Evolutionary conservation across 192 early-diverging fungal species (phyloP), one percentile per base, ranked within the genome.

Genomic region (Coemansia sp.): DNA sequence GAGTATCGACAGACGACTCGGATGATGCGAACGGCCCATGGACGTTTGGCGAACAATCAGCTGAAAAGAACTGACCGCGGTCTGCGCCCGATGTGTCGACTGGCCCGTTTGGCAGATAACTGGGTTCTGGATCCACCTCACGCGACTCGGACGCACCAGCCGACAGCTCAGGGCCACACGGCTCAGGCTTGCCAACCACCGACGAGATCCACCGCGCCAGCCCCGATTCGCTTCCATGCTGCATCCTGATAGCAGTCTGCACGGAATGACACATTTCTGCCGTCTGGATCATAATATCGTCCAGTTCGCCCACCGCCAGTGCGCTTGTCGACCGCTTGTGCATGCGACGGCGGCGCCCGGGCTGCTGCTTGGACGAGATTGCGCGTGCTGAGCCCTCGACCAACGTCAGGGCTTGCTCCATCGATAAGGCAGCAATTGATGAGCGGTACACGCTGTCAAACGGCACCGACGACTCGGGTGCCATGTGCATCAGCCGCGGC

Each of bases 251-350:
- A 0, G 78, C 78, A 1, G 63, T 63, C 60, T 81, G 78, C 4
- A 81, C 58, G n/a, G 78, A 75, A 47, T 81, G 73, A 29, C 78
- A 81, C 59, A 67, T 62, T 53, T 81, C 78, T 4, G 65, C 78
- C 2, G 78, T 75, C 43, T 63, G 72, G 17, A 75, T 70, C 78
- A 81, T 81, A 14, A 81, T 72, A 11, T 81, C 72, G 59, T 81
- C 78, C 17, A 81, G 59, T 60, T 81, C 78, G 56, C n/a, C 55
- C 1, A 32, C 62, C 7, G 69, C 66, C 43, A 81, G 45, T 10
- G 69, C 78, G 51, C 78, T 75, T 0, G 65, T 52, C 32, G 78
- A 69, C 0, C 72, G 69, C 66, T 69, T 71, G 32, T 81, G 78
- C 59, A 66, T 58, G 1, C 72, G 60, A 10, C 77, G 72, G n/a